Percentiles rank a stretch among this genome's conserved stretches.
These are phyloP conservation scores for Cercospora zeae-maydis DNA, from an alignment of 2,329 filamentous ascomycete species.

Conservation along the genomic window DNA sequence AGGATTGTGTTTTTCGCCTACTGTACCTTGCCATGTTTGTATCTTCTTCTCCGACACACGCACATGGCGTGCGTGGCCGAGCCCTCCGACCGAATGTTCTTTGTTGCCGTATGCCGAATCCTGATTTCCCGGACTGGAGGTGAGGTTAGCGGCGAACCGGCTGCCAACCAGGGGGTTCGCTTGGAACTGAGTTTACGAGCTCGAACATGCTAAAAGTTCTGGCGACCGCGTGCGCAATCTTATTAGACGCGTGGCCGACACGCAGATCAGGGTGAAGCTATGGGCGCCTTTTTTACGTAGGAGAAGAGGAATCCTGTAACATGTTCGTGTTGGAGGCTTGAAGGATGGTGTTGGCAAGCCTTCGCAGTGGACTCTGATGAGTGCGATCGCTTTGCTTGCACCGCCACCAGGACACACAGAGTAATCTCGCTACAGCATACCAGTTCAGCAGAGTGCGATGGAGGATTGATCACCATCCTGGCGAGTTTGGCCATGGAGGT, in stretches of 20 bases:
- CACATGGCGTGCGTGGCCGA: background rate
- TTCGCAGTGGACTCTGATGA: background rate
- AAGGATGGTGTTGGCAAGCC: background rate
- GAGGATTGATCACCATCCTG: background rate
- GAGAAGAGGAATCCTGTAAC: background rate
- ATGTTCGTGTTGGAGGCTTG: background rate
- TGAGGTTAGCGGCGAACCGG: background rate
- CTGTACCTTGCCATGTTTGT: background rate
- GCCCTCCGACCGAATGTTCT: background rate
- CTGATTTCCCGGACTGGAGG: conserved; percentile 1
- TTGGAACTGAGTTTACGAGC: background rate
- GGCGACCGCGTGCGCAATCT: conserved; percentile 1
- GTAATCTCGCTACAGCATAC: background rate
- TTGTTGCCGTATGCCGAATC: background rate
- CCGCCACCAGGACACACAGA: background rate
- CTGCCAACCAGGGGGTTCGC: background rate
- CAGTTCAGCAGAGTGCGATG: background rate
- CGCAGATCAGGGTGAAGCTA: conserved; percentile 3
- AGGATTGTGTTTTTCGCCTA: conserved; percentile 3
- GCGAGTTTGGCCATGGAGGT: background rate
- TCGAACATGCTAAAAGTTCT: conserved; percentile 1
- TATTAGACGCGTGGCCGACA: conserved; percentile 3
- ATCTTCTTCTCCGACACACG: background rate
- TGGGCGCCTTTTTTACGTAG: background rate
- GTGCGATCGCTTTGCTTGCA: background rate